Conservation (phyloP, 2,329 filamentous ascomycete genomes). For the Colletotrichum liaoningense region DNA sequence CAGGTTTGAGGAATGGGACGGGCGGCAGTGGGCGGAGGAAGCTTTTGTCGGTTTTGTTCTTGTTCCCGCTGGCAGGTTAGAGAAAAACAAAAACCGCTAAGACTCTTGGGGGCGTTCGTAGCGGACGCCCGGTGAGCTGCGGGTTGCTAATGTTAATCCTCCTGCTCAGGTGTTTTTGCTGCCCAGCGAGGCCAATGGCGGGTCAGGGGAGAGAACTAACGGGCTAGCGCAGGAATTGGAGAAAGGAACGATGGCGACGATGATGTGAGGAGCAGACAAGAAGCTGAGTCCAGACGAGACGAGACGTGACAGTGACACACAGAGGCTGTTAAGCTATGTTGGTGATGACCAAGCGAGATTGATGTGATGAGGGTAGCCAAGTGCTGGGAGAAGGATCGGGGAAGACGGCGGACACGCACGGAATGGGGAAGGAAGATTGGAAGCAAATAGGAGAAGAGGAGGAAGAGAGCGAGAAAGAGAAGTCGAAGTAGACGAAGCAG, state of each 20-base stretch:
- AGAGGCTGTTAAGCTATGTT: not conserved
- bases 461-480: not conserved
- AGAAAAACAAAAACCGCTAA: constrained; percentile 20
- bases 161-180: constrained; percentile 14
- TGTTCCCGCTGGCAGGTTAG: constrained; percentile 24
- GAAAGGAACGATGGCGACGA: not conserved
- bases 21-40: constrained; percentile 22
- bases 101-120: constrained; percentile 14
- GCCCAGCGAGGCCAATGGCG: constrained; percentile 28
- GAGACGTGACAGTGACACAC: constrained; percentile 2
- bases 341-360: not conserved
- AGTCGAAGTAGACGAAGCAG: not conserved
- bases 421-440: not conserved
- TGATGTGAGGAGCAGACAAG: not conserved
- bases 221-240: constrained; percentile 9
- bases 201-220: constrained; percentile 21
- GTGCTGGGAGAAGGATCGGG: not conserved
- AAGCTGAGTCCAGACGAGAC: constrained; percentile 8
- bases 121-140: constrained; percentile 31
- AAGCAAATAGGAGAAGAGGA: not conserved
- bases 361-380: not conserved
- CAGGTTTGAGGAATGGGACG: constrained; percentile 7
- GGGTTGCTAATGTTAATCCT: constrained; percentile 30
- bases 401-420: not conserved
- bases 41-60: constrained; percentile 31